Percentiles rank a stretch among this genome's conserved stretches.
Evolutionary conservation across 108 stramenopile genomes (phyloP).

Genomic region (Cyclotella cryptica): DNA sequence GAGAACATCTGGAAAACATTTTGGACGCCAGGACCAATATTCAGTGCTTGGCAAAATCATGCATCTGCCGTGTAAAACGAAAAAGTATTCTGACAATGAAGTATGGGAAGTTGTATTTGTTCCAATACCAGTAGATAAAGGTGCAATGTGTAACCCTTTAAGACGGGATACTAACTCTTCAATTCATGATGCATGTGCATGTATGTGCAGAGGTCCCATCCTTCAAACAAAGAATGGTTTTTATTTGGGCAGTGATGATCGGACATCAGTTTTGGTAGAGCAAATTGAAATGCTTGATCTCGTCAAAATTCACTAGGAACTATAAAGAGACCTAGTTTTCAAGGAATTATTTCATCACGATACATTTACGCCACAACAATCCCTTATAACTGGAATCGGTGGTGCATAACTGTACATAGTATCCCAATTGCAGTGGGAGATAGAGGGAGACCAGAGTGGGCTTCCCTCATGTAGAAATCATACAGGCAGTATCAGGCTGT

Average conservation of each 20-base stretch:
- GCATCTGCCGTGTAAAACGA: neutral
- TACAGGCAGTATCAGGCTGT: too few relatives aligned
- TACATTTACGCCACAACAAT: too few relatives aligned
- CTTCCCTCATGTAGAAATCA: too few relatives aligned
- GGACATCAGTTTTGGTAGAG: neutral
- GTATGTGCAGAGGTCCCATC: constrained; percentile 41
- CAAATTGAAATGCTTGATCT: neutral
- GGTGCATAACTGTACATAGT: too few relatives aligned
- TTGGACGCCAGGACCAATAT: constrained; percentile 8
- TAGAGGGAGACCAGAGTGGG: too few relatives aligned
- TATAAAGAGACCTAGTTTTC: too few relatives aligned
- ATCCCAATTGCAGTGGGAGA: too few relatives aligned
- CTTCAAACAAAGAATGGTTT: neutral
- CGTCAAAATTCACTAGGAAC: neutral
- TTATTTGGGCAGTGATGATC: neutral
- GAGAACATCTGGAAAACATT: neutral
- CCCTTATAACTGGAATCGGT: too few relatives aligned
- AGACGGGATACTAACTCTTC: neutral
- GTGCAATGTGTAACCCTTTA: neutral
- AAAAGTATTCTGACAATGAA: constrained; percentile 3
- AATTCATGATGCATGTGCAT: constrained; percentile 21
- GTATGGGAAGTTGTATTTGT: constrained; percentile 48
- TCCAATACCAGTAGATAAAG: constrained; percentile 11
- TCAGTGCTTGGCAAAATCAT: constrained; percentile 33
- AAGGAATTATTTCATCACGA: too few relatives aligned